Conservation (phyloP, 139 green algal species). For the Yamagishiella unicocca region DNA sequence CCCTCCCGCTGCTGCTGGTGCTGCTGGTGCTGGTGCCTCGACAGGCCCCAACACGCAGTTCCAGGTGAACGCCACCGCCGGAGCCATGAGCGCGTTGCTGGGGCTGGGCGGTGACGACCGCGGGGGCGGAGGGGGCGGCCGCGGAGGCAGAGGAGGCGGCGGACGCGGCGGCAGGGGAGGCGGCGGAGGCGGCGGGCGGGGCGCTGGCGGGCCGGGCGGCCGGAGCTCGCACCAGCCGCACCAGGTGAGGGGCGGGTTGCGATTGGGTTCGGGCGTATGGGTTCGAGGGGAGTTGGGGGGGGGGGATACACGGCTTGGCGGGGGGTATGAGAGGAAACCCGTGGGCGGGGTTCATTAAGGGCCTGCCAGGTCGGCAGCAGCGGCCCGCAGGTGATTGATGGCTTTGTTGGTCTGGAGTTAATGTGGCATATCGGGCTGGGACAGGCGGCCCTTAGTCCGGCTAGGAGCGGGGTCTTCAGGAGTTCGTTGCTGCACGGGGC, state of each 20-base stretch:
- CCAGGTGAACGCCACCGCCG: slow-evolving; percentile 48
- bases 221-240: not conserved
- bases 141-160: not conserved
- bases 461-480: no score
- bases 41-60: slow-evolving; percentile 17
- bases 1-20: no score
- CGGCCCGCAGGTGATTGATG: not conserved
- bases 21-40: no score
- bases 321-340: not conserved
- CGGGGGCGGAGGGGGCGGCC: not conserved
- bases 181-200: not conserved
- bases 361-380: not conserved
- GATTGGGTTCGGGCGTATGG: not conserved
- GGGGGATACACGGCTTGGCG: not conserved
- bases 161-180: not conserved
- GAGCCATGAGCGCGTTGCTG: slow-evolving; percentile 46
- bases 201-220: not conserved
- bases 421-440: not conserved
- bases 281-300: not conserved
- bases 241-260: not conserved
- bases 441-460: no score
- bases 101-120: slow-evolving; percentile 4
- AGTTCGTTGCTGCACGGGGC: no score
- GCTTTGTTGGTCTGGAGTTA: not conserved
- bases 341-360: not conserved